Evolutionary conservation across 306 rosid genomes (phyloP).

Genomic region (Fragaria vesca): DNA sequence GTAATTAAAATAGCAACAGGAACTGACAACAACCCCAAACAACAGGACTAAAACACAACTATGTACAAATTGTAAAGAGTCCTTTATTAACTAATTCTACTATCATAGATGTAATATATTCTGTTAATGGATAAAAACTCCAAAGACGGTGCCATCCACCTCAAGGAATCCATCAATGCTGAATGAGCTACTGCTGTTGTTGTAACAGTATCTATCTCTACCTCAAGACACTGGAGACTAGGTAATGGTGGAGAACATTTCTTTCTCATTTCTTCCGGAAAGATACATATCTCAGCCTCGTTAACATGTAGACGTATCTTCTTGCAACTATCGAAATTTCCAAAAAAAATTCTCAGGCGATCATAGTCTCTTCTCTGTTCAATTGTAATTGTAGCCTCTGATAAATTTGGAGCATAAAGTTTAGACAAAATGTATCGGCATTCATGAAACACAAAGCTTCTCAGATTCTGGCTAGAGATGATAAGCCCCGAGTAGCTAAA

Average conservation of each 20-base stretch:
- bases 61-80: not conserved
- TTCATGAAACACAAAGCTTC: not conserved
- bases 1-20: not conserved
- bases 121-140: not conserved
- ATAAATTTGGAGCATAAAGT: not conserved
- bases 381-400: not conserved
- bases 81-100: not conserved
- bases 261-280: not conserved
- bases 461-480: not conserved
- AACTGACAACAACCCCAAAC: not conserved
- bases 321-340: not conserved
- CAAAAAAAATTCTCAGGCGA: not conserved
- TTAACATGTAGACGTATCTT: not conserved
- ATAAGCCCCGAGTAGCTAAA: not conserved
- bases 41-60: not conserved
- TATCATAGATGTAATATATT: not conserved
- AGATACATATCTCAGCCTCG: not conserved
- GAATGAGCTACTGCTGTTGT: not conserved
- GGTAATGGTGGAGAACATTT: not conserved
- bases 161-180: not conserved
- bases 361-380: not conserved
- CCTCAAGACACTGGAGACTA: not conserved
- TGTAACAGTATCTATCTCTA: not conserved
- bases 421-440: not conserved
- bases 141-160: constrained; percentile 1